Conservation (phyloP, 805 yeast species). For the Candida loeiensis region DNA sequence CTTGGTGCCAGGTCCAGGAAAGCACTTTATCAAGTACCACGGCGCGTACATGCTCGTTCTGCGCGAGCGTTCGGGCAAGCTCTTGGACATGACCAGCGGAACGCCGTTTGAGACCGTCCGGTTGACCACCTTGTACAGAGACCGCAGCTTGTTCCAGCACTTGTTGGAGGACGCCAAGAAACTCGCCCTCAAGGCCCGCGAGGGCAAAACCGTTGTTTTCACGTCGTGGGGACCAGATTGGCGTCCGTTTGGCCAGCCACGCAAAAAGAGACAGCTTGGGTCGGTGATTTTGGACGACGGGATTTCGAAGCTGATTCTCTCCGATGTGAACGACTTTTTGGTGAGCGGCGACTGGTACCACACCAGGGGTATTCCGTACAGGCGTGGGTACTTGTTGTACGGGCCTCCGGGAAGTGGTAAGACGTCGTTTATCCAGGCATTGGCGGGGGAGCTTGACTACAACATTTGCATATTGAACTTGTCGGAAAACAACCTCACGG, state of each 20-base stretch:
- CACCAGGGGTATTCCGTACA: conserved; percentile 94
- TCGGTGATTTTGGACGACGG: conserved; percentile 83
- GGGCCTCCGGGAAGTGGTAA: conserved; percentile 99
- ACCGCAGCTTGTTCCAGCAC: conserved; percentile 64
- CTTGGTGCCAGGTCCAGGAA: conserved; percentile 96
- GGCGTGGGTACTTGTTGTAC: conserved; percentile 88
- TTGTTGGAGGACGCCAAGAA: conserved; percentile 79
- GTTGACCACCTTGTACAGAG: conserved; percentile 82
- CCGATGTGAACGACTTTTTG: conserved; percentile 79
- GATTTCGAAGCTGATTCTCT: conserved; percentile 58
- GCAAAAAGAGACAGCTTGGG: conserved; percentile 77
- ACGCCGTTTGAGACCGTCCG: conserved; percentile 97
- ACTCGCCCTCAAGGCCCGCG: conserved; percentile 75
- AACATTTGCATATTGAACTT: conserved; percentile 90
- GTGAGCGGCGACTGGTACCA: conserved; percentile 85
- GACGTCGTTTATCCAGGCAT: conserved; percentile 91
- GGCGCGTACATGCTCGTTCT: conserved; percentile 87
- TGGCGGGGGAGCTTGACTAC: conserved; percentile 94
- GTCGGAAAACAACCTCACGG: conserved; percentile 88
- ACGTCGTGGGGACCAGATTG: conserved; percentile 98
- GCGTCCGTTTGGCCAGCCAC: conserved; percentile 96
- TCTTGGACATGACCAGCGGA: conserved; percentile 86
- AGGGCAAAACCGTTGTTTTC: conserved; percentile 90
- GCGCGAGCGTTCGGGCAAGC: conserved; percentile 85
- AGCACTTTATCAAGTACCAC: conserved; percentile 78